Evolutionary conservation across 345 rosid species (phyloP), one percentile per base, ranked within the genome.

Genomic region (Combretum micranthum): DNA sequence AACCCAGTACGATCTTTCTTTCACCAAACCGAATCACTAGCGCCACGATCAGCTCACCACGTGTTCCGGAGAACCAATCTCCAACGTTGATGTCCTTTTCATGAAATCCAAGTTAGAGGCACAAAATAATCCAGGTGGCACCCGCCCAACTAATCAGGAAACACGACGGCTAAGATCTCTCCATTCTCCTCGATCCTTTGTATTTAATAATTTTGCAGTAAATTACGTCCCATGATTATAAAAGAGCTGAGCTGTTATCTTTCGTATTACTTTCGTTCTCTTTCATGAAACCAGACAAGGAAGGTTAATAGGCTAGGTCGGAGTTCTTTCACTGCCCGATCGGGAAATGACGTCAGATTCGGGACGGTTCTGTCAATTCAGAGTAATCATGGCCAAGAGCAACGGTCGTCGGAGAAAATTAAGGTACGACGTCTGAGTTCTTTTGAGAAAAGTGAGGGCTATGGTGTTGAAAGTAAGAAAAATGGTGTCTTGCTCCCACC

Each of bases 151-250:
- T 21, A n/a, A 42, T 43, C 45, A 13, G 19, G n/a, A 43, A 19
- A 44, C 37, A 44, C 46, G 61, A 57, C 51, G 60, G 61, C 50
- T 57, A n/a, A 8, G 61, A 57, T 57, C 42, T 20, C 51, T 16
- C 0, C 23, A 10, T 12, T 14, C 18, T 1, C 44, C 57, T n/a
- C n/a, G n/a, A 15, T 54, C 19, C 42, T 23, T 2, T 37, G 23
- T 32, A 18, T 54, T 18, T 25, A 54, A 37, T n/a, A n/a, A n/a
- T n/a, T n/a, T n/a, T n/a, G n/a, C n/a, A n/a, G n/a, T n/a, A n/a
- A n/a, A n/a, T n/a, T n/a, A n/a, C n/a, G n/a, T n/a, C n/a, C 45
- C 10, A 32, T 32, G 39, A 32, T 32, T 32, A 32, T 32, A 32
- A 32, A 32, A 32, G 9, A 4, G 9, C 9, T 7, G 39, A 4